These are phyloP conservation scores for Pterocarpus santalinus DNA, from an alignment of 306 rosid species.

Conservation along the genomic window DNA sequence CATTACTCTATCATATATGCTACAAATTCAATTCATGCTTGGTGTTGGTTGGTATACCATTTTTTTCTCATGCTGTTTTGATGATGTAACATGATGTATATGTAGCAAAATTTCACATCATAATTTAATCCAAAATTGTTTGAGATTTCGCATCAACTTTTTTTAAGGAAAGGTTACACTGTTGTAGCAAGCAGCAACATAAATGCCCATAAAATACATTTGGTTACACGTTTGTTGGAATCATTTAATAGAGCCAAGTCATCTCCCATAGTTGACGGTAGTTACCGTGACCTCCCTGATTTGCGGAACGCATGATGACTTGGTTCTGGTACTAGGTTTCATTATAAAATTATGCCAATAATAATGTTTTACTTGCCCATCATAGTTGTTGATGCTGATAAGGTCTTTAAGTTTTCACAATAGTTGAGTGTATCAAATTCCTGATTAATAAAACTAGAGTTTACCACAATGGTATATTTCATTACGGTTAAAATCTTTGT, in stretches of 20 bases:
- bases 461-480: neutral
- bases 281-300: constrained; percentile 39
- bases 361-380: neutral
- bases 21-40: constrained; percentile 9
- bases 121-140: neutral
- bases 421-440: neutral
- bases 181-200: neutral
- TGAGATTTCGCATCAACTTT: neutral
- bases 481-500: constrained; percentile 42
- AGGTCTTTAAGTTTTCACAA: neutral
- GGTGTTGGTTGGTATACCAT: neutral
- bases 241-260: constrained; percentile 24
- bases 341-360: neutral
- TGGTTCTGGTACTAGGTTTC: constrained; percentile 12
- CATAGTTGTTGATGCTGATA: neutral
- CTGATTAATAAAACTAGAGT: neutral
- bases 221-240: constrained; percentile 29
- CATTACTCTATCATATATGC: neutral
- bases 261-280: constrained; percentile 32
- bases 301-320: constrained; percentile 25
- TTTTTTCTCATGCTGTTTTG: neutral
- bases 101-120: neutral
- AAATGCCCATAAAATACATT: constrained; percentile 22
- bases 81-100: neutral
- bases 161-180: neutral